Evolutionary conservation across 75 land plant species (phyloP).

Genomic region (Pinus albicaulis): DNA sequence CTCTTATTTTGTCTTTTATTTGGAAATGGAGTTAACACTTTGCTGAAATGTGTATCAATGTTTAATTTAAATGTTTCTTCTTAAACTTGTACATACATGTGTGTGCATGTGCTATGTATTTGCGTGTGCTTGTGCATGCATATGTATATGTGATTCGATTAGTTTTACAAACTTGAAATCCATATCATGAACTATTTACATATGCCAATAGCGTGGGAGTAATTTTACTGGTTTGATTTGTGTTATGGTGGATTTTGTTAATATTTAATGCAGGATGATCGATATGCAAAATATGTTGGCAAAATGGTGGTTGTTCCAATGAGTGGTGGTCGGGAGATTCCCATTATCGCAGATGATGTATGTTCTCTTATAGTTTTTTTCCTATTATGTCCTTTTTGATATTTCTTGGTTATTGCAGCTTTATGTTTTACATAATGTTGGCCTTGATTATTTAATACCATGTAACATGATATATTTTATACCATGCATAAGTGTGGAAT

Average conservation of each 20-base stretch:
- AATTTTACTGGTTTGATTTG: neutral
- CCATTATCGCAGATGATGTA: constrained; percentile 86
- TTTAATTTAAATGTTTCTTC: too few species aligned
- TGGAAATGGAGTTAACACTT: too few species aligned
- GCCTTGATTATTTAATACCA: neutral
- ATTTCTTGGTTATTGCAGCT: neutral
- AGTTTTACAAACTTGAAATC: constrained; percentile 1
- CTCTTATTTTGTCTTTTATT: neutral
- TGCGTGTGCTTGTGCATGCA: too few species aligned
- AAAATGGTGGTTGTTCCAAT: constrained; percentile 84
- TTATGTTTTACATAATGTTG: constrained; percentile 10
- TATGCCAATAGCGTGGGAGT: neutral
- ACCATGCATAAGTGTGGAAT: neutral
- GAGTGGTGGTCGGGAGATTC: constrained; percentile 87
- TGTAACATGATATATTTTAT: neutral
- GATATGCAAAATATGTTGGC: constrained; percentile 78
- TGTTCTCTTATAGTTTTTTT: neutral
- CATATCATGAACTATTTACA: neutral
- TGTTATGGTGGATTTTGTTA: neutral
- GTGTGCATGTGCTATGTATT: too few species aligned
- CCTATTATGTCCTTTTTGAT: neutral
- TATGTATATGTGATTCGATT: neutral
- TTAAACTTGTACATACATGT: too few species aligned
- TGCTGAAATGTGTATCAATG: too few species aligned
- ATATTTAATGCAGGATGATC: constrained; percentile 69